phyloP scores from a whole-genome alignment of 768 basidiomycete genomes.

The Lactarius indigo region DNA sequence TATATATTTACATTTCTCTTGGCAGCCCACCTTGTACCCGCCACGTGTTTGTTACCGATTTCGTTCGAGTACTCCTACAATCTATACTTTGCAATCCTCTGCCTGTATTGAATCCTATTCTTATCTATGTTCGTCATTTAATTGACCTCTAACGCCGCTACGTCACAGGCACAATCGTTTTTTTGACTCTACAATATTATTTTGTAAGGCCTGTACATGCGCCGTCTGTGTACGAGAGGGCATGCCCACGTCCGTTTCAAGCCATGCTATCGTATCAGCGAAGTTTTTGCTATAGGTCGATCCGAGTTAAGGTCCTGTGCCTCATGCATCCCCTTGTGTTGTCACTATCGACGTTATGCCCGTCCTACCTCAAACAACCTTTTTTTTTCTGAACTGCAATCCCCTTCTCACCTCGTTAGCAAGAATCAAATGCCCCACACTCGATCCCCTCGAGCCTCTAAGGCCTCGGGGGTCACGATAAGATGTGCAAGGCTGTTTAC shows the following conservation, averaged over 20 bases:
- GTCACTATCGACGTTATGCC: background rate
- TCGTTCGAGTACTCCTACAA: background rate
- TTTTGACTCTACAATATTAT: background rate
- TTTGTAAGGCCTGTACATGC: background rate
- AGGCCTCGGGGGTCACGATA: background rate
- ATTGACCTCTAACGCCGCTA: background rate
- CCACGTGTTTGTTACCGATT: background rate
- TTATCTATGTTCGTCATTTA: constrained; percentile 12
- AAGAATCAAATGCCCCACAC: background rate
- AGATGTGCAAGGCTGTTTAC: constrained; percentile 1
- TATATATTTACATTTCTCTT: background rate
- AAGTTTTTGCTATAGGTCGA: constrained; percentile 11
- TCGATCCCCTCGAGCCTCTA: background rate
- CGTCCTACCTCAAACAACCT: background rate
- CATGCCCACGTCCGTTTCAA: background rate
- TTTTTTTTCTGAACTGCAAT: background rate
- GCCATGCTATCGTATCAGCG: background rate
- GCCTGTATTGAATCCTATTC: background rate
- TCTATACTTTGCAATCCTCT: background rate
- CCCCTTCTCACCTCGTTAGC: background rate
- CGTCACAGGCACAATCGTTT: constrained; percentile 21
- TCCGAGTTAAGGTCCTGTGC: background rate
- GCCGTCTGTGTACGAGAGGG: background rate
- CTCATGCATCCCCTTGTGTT: background rate
- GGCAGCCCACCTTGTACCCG: constrained; percentile 3